Evolutionary conservation across 2,329 filamentous ascomycete species (phyloP).

Genomic region (Aspergillus arachidicola): DNA sequence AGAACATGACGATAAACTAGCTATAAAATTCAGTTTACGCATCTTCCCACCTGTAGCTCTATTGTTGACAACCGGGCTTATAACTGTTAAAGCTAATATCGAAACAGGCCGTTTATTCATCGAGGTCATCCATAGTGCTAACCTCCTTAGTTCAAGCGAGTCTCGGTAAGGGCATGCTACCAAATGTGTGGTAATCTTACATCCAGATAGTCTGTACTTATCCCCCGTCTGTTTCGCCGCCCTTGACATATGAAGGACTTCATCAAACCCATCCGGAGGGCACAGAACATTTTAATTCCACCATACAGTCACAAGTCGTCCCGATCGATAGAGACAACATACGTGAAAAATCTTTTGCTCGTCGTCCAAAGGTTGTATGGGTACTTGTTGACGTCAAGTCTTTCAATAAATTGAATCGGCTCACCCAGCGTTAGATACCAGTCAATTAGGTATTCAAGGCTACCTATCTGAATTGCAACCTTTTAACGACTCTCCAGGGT

Average conservation of each 20-base stretch:
- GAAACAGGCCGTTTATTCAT: neutral
- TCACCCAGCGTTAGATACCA: no score
- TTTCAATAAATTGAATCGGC: neutral
- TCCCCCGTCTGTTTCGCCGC: no score
- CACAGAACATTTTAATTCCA: neutral
- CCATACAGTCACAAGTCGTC: neutral
- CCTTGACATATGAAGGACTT: no score
- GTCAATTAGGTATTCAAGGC: no score
- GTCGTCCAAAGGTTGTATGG: neutral
- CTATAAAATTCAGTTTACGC: neutral
- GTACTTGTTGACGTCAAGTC: neutral
- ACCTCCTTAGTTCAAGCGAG: no score
- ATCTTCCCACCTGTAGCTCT: neutral
- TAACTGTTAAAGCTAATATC: neutral
- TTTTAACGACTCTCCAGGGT: no score
- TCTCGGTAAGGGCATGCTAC: no score
- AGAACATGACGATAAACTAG: neutral
- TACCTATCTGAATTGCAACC: no score
- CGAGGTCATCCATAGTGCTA: neutral
- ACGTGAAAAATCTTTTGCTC: neutral
- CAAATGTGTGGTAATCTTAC: no score
- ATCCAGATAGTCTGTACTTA: no score
- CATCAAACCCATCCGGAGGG: no score
- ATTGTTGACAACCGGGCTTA: neutral
- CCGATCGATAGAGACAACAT: neutral